Conservation (phyloP, 495 filamentous ascomycete species). For the Talaromyces proteolyticus region DNA sequence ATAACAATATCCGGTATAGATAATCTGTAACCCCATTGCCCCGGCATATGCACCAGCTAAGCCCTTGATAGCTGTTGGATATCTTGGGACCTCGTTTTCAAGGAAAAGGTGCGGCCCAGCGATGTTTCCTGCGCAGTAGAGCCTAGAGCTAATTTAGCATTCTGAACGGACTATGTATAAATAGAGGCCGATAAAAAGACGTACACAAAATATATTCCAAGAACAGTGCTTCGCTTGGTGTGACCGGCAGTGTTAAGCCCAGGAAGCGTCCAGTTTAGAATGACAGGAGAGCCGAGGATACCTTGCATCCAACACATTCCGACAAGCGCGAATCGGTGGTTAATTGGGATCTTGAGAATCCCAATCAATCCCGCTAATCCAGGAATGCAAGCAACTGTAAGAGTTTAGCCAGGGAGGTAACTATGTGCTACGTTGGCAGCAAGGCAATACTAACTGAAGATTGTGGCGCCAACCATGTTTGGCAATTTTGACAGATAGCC, state of each 20-base stretch:
- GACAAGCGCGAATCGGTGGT: constrained; percentile 44
- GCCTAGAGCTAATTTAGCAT: constrained; percentile 18
- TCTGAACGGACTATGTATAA: not conserved
- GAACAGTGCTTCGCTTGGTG: constrained; percentile 53
- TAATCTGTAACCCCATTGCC: constrained; percentile 23
- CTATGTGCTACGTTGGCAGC: not conserved
- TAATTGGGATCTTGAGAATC: constrained; percentile 32
- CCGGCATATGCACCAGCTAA: constrained; percentile 29
- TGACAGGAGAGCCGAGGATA: constrained; percentile 39
- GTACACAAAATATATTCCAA: constrained; percentile 20
- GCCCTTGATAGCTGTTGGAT: constrained; percentile 26
- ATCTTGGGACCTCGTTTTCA: constrained; percentile 27
- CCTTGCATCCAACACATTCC: constrained; percentile 48
- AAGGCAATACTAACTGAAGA: constrained; percentile 9
- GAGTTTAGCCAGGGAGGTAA: constrained; percentile 6
- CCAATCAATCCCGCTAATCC: constrained; percentile 39
- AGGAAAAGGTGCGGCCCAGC: constrained; percentile 42
- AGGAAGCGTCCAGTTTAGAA: constrained; percentile 50
- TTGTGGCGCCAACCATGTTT: constrained; percentile 18
- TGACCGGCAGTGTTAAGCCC: constrained; percentile 58
- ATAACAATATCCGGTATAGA: not conserved
- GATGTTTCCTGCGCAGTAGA: constrained; percentile 34
- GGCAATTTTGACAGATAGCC: constrained; percentile 31
- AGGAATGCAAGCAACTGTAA: constrained; percentile 30
- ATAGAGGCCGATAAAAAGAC: not conserved